Conservation (phyloP, 352 stramenopile species). For the Phytophthora idaei region DNA sequence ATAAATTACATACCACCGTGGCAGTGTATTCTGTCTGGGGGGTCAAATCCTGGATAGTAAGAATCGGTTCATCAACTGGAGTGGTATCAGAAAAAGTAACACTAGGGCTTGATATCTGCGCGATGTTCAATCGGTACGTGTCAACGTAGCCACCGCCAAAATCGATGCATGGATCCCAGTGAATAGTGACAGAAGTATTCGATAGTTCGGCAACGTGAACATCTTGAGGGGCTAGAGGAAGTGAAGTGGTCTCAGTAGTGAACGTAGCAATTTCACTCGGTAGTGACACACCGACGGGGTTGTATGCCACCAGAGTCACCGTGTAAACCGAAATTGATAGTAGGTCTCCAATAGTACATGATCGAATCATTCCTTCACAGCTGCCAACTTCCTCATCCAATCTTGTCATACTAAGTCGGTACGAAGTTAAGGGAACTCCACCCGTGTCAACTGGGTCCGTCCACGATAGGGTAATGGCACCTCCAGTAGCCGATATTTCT, state of each 20-base stretch:
- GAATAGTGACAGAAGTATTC: constrained; percentile 30
- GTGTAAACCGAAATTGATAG: constrained; percentile 54
- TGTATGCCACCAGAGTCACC: constrained; percentile 42
- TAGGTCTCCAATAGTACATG: constrained; percentile 43
- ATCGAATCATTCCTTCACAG: constrained; percentile 52
- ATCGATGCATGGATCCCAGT: constrained; percentile 48
- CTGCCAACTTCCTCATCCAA: constrained; percentile 23
- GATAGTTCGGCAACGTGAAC: constrained; percentile 21
- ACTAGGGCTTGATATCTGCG: constrained; percentile 8
- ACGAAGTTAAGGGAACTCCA: constrained; percentile 50
- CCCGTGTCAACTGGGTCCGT: constrained; percentile 56
- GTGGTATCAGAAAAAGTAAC: constrained; percentile 13
- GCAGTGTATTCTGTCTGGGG: constrained; percentile 43
- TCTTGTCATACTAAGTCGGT: constrained; percentile 36
- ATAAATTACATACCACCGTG: constrained; percentile 47
- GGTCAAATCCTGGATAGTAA: constrained; percentile 30
- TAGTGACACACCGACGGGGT: constrained; percentile 41
- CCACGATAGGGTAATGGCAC: constrained; percentile 49
- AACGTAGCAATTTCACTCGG: constrained; percentile 23
- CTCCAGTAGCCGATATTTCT: constrained; percentile 36
- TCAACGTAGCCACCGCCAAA: constrained; percentile 53
- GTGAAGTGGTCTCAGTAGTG: constrained; percentile 35
- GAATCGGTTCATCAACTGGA: constrained; percentile 21
- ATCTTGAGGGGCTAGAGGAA: constrained; percentile 40
- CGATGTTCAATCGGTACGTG: constrained; percentile 42